phyloP scores from a whole-genome alignment of 345 rosid genomes.

The Populus nigra region DNA sequence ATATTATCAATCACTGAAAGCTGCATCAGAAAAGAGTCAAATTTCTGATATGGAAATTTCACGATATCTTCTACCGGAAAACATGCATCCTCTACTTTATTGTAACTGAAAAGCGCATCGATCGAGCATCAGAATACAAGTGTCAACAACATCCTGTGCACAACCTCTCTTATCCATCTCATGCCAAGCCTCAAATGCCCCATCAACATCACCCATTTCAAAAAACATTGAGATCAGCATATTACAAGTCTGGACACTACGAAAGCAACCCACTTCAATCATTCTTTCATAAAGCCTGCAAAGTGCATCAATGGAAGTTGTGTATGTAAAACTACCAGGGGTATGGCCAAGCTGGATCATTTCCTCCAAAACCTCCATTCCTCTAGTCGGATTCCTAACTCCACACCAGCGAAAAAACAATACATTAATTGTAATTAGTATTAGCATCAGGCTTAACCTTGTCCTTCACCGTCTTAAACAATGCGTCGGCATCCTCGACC shows the following conservation, averaged over 20 bases:
- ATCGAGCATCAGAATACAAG: constrained; percentile 72
- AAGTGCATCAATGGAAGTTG: constrained; percentile 76
- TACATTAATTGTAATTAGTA: constrained; percentile 46
- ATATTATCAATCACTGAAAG: constrained; percentile 71
- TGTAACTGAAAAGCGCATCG: constrained; percentile 73
- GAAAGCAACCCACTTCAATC: no score
- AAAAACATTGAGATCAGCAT: constrained; percentile 83
- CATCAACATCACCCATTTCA: constrained; percentile 60
- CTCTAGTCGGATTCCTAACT: constrained; percentile 70
- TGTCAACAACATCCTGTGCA: constrained; percentile 51
- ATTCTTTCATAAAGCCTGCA: constrained; percentile 32
- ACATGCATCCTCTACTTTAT: constrained; percentile 66
- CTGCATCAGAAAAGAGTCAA: constrained; percentile 75
- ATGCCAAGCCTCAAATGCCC: constrained; percentile 73
- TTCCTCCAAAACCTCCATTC: constrained; percentile 68
- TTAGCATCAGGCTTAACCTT: constrained; percentile 62
- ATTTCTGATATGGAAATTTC: constrained; percentile 64
- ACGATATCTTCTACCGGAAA: constrained; percentile 68
- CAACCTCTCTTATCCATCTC: constrained; percentile 74
- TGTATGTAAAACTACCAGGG: constrained; percentile 78
- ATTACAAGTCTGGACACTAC: constrained; percentile 18
- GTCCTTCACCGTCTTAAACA: constrained; percentile 55
- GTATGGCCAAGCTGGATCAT: constrained; percentile 76
- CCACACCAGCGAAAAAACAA: constrained; percentile 94
- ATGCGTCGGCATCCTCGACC: constrained; percentile 59